Evolutionary conservation across 257 asterid genomes (phyloP), one percentile per base, ranked within the genome.

Genomic region (Salvia hispanica): DNA sequence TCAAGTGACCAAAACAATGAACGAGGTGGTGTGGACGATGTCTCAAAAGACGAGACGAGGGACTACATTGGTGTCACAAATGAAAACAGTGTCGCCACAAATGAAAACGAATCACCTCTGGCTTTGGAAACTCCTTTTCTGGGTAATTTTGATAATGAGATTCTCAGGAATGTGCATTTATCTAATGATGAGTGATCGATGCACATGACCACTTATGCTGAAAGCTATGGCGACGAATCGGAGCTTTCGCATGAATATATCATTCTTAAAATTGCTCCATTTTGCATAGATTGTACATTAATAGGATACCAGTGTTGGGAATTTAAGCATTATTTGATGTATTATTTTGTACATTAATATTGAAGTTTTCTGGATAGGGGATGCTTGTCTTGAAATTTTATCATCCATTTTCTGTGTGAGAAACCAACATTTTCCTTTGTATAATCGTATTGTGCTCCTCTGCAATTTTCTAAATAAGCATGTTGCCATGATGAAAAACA

Each of bases 1-100:
- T 86, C 99, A 6, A 76, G 80, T 33, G 82, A 79, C 72, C 94
- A 81, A 74, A 83, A 81, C 13, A 80, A 80, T 18, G 74, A 71
- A 48, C 81, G 33, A 54, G 72, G 73, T 50, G 80, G 67, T 39
- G 31, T 73, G 5, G 85, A 81, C 16, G 85, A 88, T 71, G 70
- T 72, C 16, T 76, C 85, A 53, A 67, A 80, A 54, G 89, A 74
- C 14, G 86, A 84, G 52, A 78, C 55, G 74, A 67, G 64, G 8
- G 81, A 80, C 53, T 12, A 75, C 0, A 68, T 63, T 68, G 70
- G 79, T 21, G 73, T 88, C 70, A 62, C 68, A 45, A 57, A 78
- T 6, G 63, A 70, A 73, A 80, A 57, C 28, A 69, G 69, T 64
- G 71, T 76, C 28, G 74, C 91, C 69, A 63, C 63, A 43, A 57